Percentiles rank a stretch among this genome's conserved stretches.
These are phyloP conservation scores for Trametes cinnabarina DNA, from an alignment of 768 basidiomycete genomes.

Conservation along the genomic window DNA sequence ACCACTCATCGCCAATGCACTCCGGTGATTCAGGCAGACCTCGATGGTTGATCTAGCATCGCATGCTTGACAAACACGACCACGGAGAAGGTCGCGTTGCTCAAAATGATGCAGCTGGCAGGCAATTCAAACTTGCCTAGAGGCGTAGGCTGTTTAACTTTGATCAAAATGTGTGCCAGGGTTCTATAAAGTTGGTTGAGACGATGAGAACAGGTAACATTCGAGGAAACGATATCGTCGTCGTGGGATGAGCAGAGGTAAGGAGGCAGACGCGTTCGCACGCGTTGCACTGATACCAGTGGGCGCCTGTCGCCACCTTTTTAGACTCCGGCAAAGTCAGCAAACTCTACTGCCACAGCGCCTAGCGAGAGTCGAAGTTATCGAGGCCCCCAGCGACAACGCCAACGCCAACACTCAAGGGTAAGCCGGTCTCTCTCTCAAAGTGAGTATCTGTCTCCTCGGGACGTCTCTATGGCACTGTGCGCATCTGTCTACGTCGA, in stretches of 20 bases:
- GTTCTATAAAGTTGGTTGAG: no score
- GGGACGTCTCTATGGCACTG: not conserved
- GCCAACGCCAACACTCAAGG: constrained; percentile 22
- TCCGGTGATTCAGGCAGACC: constrained; percentile 20
- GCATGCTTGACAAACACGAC: constrained; percentile 19
- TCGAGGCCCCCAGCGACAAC: constrained; percentile 20
- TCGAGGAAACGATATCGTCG: no score
- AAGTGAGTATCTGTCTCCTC: constrained; percentile 15
- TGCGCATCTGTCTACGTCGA: constrained; percentile 3
- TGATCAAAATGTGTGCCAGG: no score
- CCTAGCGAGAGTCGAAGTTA: constrained; percentile 4
- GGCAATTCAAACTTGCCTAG: no score
- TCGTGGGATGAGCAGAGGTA: not conserved
- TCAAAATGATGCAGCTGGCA: constrained; percentile 13
- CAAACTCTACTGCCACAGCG: constrained; percentile 21
- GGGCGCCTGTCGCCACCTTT: not conserved
- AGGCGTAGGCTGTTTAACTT: no score
- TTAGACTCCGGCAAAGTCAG: constrained; percentile 14
- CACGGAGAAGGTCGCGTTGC: constrained; percentile 13
- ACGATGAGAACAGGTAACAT: no score
- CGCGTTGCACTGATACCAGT: not conserved
- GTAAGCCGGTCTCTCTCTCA: constrained; percentile 21
- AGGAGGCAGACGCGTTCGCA: no score
- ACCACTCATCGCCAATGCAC: constrained; percentile 14
- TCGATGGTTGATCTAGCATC: constrained; percentile 13